These are phyloP conservation scores for Myrica gale DNA, from an alignment of 306 rosid species.

Conservation along the genomic window DNA sequence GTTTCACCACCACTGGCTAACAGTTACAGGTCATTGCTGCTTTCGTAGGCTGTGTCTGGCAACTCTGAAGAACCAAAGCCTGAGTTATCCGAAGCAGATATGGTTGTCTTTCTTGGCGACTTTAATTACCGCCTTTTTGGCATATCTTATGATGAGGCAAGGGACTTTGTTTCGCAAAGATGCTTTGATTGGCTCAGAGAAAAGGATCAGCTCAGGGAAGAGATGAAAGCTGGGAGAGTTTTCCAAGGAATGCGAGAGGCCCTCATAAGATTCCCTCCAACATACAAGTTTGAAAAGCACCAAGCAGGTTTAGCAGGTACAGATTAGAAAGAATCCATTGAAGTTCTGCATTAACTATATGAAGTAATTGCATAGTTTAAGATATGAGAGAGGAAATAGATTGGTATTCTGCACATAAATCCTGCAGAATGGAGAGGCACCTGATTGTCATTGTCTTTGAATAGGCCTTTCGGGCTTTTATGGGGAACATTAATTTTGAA, in stretches of 20 bases:
- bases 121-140: constrained; percentile 95
- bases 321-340: constrained; percentile 1
- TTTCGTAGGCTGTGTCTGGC: constrained; percentile 52
- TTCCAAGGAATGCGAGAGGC: constrained; percentile 99
- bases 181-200: constrained; percentile 99
- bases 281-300: constrained; percentile 95
- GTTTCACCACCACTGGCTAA: constrained; percentile 23
- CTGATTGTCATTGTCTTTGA: not conserved
- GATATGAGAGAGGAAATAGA: not conserved
- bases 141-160: constrained; percentile 96
- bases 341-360: not conserved
- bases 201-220: constrained; percentile 97
- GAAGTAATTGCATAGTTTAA: not conserved
- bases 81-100: constrained; percentile 85
- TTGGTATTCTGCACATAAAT: not conserved
- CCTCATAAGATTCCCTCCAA: constrained; percentile 87
- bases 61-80: constrained; percentile 79
- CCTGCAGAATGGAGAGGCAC: not conserved
- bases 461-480: not conserved
- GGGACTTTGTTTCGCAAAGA: constrained; percentile 99
- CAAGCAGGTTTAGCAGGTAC: constrained; percentile 88
- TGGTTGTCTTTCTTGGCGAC: constrained; percentile 96
- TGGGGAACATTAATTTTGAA: constrained; percentile 4
- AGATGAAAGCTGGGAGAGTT: constrained; percentile 94
- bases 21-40: constrained; percentile 27